Evolutionary conservation across 768 basidiomycete species (phyloP).

Genomic region (Phlebiopsis gigantea): DNA sequence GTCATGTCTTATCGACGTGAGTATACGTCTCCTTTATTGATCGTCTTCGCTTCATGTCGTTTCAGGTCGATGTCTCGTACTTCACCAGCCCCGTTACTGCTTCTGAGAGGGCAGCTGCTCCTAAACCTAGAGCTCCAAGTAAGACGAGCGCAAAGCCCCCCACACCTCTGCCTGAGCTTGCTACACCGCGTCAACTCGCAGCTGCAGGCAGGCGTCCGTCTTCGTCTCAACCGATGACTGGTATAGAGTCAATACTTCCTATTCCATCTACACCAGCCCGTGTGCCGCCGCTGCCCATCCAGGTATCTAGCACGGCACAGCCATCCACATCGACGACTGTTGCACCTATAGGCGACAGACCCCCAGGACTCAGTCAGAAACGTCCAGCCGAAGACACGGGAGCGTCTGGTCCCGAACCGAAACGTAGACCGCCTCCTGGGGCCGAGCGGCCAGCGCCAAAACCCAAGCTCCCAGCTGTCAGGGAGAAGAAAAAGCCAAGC

Average conservation of each 20-base stretch:
- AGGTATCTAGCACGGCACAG: background rate
- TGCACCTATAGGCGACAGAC: background rate
- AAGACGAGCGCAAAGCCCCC: constrained; percentile 9
- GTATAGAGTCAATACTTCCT: background rate
- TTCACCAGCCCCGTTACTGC: constrained; percentile 30
- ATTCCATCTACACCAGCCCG: background rate
- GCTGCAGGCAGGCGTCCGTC: background rate
- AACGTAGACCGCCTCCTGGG: background rate
- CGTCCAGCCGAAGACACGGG: background rate
- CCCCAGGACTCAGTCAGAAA: background rate
- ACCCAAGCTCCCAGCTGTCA: constrained; percentile 1
- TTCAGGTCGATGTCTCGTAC: constrained; percentile 30
- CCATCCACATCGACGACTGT: background rate
- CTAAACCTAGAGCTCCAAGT: background rate
- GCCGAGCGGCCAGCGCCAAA: background rate
- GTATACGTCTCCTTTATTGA: constrained; percentile 2
- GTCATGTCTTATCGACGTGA: constrained; percentile 58
- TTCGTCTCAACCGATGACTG: background rate
- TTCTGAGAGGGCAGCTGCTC: constrained; percentile 11
- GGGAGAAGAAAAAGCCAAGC: constrained; percentile 8
- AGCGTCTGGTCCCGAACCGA: background rate
- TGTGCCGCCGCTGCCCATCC: background rate
- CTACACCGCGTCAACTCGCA: background rate
- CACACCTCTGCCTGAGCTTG: background rate
- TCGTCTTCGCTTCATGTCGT: background rate